Evolutionary conservation across 2,329 filamentous ascomycete species (phyloP).

Genomic region (Zasmidium citrigriseum): DNA sequence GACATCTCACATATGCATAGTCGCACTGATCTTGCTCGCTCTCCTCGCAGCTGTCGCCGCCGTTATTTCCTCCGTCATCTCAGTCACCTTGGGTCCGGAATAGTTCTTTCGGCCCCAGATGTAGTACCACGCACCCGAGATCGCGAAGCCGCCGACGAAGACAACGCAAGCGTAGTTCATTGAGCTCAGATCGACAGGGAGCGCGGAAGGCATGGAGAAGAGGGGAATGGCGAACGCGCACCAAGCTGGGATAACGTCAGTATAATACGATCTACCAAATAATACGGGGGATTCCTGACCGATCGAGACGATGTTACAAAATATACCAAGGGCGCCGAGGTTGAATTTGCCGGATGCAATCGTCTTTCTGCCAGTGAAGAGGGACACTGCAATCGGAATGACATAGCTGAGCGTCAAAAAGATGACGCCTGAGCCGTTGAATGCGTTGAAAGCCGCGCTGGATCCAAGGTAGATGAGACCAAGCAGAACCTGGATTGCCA

Average conservation of each 20-base stretch:
- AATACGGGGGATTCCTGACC: slow-evolving; percentile 48
- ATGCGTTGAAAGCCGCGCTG: slow-evolving; percentile 69
- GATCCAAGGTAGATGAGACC: slow-evolving; percentile 71
- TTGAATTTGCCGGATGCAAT: slow-evolving; percentile 60
- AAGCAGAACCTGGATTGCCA: slow-evolving; percentile 64
- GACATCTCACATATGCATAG: background rate
- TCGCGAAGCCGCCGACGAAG: slow-evolving; percentile 65
- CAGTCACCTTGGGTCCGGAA: slow-evolving; percentile 47
- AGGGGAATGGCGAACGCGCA: slow-evolving; percentile 68
- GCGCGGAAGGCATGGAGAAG: slow-evolving; percentile 65
- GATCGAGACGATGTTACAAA: slow-evolving; percentile 66
- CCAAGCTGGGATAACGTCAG: slow-evolving; percentile 56
- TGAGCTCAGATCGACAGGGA: slow-evolving; percentile 59
- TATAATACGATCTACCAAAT: slow-evolving; percentile 4
- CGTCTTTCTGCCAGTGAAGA: slow-evolving; percentile 61
- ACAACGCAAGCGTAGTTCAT: slow-evolving; percentile 78
- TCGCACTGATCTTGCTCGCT: background rate
- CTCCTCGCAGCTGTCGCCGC: background rate
- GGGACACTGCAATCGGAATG: slow-evolving; percentile 64
- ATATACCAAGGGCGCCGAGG: slow-evolving; percentile 61
- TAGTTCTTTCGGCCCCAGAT: slow-evolving; percentile 71
- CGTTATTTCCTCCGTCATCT: background rate
- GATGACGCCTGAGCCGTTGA: slow-evolving; percentile 57
- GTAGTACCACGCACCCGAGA: slow-evolving; percentile 68
- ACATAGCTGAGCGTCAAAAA: slow-evolving; percentile 69